Base-by-base conservation (phyloP, 2,329 filamentous ascomycete genomes). In the Penicillium sp. region DNA sequence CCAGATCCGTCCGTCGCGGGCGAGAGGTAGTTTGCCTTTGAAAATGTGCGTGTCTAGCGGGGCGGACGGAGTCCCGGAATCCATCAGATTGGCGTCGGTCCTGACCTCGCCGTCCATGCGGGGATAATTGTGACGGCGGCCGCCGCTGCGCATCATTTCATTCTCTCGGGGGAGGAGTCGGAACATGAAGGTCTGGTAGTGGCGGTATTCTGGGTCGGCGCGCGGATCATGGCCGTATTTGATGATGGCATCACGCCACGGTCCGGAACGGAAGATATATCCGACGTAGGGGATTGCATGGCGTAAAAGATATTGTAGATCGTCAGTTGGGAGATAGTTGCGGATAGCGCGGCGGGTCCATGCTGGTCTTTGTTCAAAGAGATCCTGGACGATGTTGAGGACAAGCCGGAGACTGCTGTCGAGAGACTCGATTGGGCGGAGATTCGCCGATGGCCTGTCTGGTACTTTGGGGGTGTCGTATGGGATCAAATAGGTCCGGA, bases 211-310 rank as follows among this genome's bases (percentile, higher is more conserved):
- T 0, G 85, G 80, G 45, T 89, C 82, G 10, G 68, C 75, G 23
- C 92, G 79, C 2, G 92, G 92, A 58, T 98, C 92, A 13, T 94
- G 65, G 7, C 90, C 90, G 61, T 89, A 92, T 31, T 76, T 80
- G 47, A 95, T 79, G 37, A 95, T 79, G 2, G 85, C 82, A 61
- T 96, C 89, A 47, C 87, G 78, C 84, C 87, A 98, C 0, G 92
- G 89, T 0, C 92, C 92, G 14, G 84, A 87, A 42, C 84, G 83
- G 72, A 96, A 95, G 64, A 89, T 86, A 66, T 95, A 98, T 6
- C 85, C 88, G 3, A 86, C 80, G 54, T 92, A 90, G 46, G 87
- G 84, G 35, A 89, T 76, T 31, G 85, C 85, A 56, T 83, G 76
- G 53, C 86, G 84, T 43, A 95, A 67, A 12, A 69, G 64, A 36